A percentile compares a stretch with the other conserved stretches of the same genome.
Evolutionary conservation across 2,329 filamentous ascomycete species (phyloP).

Genomic region (Aspergillus sp.): DNA sequence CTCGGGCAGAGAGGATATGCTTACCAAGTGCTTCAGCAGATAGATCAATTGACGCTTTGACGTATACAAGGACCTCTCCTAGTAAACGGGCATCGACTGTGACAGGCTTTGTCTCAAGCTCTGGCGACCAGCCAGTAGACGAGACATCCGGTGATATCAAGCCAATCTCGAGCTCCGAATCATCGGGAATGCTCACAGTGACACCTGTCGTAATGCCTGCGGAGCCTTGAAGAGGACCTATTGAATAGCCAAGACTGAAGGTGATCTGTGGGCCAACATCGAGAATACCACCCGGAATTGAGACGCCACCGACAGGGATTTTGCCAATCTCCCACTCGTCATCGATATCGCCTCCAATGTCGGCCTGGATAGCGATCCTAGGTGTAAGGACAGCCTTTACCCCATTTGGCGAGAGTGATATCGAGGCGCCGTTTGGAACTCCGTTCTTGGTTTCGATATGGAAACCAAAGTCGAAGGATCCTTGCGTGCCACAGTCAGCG

Average conservation of each 20-base stretch:
- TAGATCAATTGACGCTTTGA: conserved; percentile 24
- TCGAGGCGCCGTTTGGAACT: neutral
- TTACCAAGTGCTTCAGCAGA: conserved; percentile 19
- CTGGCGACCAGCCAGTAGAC: conserved; percentile 22
- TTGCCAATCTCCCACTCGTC: conserved; percentile 23
- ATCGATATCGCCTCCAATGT: conserved; percentile 20
- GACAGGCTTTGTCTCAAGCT: conserved; percentile 17
- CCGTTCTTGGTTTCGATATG: neutral
- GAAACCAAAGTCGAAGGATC: conserved; percentile 21
- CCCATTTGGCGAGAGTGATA: conserved; percentile 18
- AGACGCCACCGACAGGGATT: conserved; percentile 29
- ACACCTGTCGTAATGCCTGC: conserved; percentile 26
- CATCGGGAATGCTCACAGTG: conserved; percentile 23
- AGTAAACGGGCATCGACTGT: conserved; percentile 23
- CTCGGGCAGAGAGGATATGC: neutral
- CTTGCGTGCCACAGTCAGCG: conserved; percentile 24
- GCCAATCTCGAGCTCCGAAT: conserved; percentile 27
- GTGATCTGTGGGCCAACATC: conserved; percentile 26
- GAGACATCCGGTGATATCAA: conserved; percentile 24
- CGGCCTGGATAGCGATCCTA: conserved; percentile 24
- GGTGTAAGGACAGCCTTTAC: conserved; percentile 25
- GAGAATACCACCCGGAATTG: conserved; percentile 24
- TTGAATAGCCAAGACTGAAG: conserved; percentile 22
- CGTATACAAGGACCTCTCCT: conserved; percentile 18
- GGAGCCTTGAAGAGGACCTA: conserved; percentile 27